phyloP scores from a whole-genome alignment of 805 yeast genomes.

The Zygosaccharomyces bisporus region DNA sequence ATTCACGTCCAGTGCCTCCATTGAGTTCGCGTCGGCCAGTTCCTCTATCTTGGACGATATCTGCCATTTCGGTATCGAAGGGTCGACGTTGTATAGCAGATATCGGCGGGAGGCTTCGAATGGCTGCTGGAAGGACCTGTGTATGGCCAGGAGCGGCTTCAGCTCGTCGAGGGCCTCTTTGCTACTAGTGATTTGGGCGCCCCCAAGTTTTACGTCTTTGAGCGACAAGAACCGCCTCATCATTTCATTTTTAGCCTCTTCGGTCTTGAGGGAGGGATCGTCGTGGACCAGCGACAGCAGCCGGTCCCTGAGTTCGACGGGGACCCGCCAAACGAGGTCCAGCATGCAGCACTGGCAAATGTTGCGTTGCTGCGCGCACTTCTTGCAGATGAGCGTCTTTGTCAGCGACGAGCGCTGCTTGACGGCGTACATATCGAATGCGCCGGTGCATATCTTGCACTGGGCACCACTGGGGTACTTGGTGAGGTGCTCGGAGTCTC shows the following conservation, averaged over 20 bases:
- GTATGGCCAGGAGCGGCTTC: slow-evolving; percentile 10
- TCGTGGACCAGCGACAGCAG: slow-evolving; percentile 70
- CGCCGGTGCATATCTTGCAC: slow-evolving; percentile 80
- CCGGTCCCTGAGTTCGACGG: slow-evolving; percentile 72
- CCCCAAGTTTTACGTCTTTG: slow-evolving; percentile 42
- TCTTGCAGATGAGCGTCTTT: slow-evolving; percentile 67
- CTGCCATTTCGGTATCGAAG: slow-evolving; percentile 60
- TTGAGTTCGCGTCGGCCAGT: slow-evolving; percentile 20
- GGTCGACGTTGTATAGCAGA: slow-evolving; percentile 71
- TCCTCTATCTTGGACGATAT: slow-evolving; percentile 50
- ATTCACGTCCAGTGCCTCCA: slow-evolving; percentile 24
- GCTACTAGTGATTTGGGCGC: slow-evolving; percentile 36
- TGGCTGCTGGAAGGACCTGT: slow-evolving; percentile 5
- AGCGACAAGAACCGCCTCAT: slow-evolving; percentile 55
- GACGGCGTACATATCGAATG: slow-evolving; percentile 72
- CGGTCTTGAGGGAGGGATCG: slow-evolving; percentile 33
- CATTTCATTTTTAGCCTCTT: slow-evolving; percentile 49
- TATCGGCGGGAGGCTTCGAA: slow-evolving; percentile 46
- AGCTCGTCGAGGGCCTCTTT: slow-evolving; percentile 15
- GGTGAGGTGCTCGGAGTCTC: slow-evolving; percentile 48
- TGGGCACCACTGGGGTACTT: slow-evolving; percentile 70
- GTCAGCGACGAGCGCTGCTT: slow-evolving; percentile 43
- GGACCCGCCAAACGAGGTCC: slow-evolving; percentile 79
- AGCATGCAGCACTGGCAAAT: slow-evolving; percentile 87
- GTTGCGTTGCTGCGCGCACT: slow-evolving; percentile 75